phyloP scores from a whole-genome alignment of 768 basidiomycete species.

The Mycena floridula region DNA sequence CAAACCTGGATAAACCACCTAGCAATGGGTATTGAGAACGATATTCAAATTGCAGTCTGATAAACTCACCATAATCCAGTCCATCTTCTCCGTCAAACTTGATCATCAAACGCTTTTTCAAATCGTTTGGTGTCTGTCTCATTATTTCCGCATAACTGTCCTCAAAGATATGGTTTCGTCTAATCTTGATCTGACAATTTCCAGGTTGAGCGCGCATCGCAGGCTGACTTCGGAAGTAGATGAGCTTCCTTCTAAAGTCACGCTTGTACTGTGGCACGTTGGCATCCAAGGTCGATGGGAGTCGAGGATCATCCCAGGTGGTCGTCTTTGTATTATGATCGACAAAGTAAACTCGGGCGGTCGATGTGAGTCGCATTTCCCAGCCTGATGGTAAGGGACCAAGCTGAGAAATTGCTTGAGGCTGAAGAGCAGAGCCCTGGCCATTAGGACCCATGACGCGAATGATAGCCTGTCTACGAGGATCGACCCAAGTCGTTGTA shows the following conservation, averaged over 20 bases:
- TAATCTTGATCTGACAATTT: slow-evolving; percentile 98
- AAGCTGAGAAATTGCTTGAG: slow-evolving; percentile 93
- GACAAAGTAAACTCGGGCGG: slow-evolving; percentile 98
- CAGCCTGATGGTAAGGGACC: slow-evolving; percentile 96
- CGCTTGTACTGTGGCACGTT: slow-evolving; percentile 99
- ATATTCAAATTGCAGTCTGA: slow-evolving; percentile 52
- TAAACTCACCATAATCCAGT: slow-evolving; percentile 96
- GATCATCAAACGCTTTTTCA: slow-evolving; percentile 99
- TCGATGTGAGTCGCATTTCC: slow-evolving; percentile 99
- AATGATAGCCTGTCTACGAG: slow-evolving; percentile 92
- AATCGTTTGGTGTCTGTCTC: slow-evolving; percentile 95
- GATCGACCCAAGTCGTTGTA: slow-evolving; percentile 99
- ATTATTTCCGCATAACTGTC: slow-evolving; percentile 99
- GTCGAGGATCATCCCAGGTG: slow-evolving; percentile 98
- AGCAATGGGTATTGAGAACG: too few species aligned
- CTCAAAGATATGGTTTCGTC: slow-evolving; percentile 97
- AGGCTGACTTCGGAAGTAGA: slow-evolving; percentile 98
- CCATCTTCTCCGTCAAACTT: slow-evolving; percentile 99
- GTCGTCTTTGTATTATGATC: slow-evolving; percentile 99
- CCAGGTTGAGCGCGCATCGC: slow-evolving; percentile 97
- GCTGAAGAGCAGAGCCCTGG: slow-evolving; percentile 81
- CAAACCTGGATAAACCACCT: too few species aligned
- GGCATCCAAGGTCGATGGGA: slow-evolving; percentile 90
- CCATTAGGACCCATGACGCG: slow-evolving; percentile 95
- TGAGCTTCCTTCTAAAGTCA: slow-evolving; percentile 97